Evolutionary conservation across 108 stramenopile genomes (phyloP), one percentile per base, ranked within the genome.

Genomic region (Skeletonema marinoi): DNA sequence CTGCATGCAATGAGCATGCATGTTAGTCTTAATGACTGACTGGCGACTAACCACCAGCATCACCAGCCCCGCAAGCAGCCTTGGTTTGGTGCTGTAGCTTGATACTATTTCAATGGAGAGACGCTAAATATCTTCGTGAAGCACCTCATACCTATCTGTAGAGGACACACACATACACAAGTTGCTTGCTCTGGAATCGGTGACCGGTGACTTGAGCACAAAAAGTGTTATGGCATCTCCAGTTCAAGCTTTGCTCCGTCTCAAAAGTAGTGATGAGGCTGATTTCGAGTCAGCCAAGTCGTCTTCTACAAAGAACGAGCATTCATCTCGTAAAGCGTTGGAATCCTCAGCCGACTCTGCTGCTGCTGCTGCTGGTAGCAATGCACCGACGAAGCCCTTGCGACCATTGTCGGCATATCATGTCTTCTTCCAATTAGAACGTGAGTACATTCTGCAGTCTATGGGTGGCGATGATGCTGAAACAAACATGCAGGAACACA

Each of bases 331-430:
- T 16, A 46, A 46, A 46, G 16, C 16, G 16, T 46, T 16, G 16
- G 44, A 46, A 46, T n/a, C 44, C 44, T 46, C 44, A 46, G 16
- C 5, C 60, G 60, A 61, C 60, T 14, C 21, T 16, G 60, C 60
- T 31, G 21, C 21, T 16, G 60, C 60, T 31, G 21, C 60, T 33
- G 63, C 50, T 32, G 59, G 19, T 9, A 9, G 39, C 68, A 63
- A 44, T 16, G 38, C 60, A 63, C 80, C 80, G 44, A 51, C 51
- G 19, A 82, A 83, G 50, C 82, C 82, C 38, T 78, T 70, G 73
- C 78, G 60, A 14, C 67, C 67, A 3, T 51, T 68, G 36, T 44
- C 67, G 3, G 67, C 67, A 30, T 68, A 68, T 42, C 39, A 46
- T 25, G 31, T 68, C 67, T 68, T 68, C 46, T 68, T 68, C 19